Conservation (phyloP, 495 filamentous ascomycete species). For the Neurospora discreta region DNA sequence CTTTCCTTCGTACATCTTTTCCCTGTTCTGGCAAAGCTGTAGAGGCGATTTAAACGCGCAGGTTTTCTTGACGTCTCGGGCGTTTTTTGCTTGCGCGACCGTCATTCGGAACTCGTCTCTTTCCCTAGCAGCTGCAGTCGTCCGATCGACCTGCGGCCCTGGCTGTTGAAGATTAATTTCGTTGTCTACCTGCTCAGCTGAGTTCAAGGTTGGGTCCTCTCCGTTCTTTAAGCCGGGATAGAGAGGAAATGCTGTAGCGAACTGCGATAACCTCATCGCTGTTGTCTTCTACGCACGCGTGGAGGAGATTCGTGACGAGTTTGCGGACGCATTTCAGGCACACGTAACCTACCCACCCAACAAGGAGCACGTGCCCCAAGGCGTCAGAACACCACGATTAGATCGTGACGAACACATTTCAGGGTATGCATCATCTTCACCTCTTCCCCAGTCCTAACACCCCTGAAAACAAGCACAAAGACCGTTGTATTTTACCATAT, state of each 20-base stretch:
- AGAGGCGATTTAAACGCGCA: constrained; percentile 9
- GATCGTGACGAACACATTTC: not conserved
- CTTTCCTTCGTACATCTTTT: constrained; percentile 1
- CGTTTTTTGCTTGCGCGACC: constrained; percentile 4
- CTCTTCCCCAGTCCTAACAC: constrained; percentile 9
- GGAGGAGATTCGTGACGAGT: not conserved
- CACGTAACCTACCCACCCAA: not conserved
- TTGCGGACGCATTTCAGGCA: not conserved
- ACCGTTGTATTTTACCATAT: constrained; percentile 15
- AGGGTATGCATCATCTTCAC: constrained; percentile 24
- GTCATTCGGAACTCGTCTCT: constrained; percentile 3
- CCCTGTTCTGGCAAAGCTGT: constrained; percentile 5
- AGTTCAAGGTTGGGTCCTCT: not conserved
- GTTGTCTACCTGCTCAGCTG: not conserved
- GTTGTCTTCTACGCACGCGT: not conserved
- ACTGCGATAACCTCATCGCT: not conserved
- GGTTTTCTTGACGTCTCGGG: constrained; percentile 1
- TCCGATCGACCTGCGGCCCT: constrained; percentile 4
- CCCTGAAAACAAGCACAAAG: constrained; percentile 9
- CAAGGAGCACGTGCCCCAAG: not conserved
- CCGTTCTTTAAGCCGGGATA: not conserved
- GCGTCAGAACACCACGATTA: not conserved
- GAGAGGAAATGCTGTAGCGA: not conserved
- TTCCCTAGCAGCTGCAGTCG: constrained; percentile 6
- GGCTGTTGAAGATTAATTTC: not conserved